Evolutionary conservation across 805 yeast species (phyloP).

Genomic region (Babjeviella inositovora): DNA sequence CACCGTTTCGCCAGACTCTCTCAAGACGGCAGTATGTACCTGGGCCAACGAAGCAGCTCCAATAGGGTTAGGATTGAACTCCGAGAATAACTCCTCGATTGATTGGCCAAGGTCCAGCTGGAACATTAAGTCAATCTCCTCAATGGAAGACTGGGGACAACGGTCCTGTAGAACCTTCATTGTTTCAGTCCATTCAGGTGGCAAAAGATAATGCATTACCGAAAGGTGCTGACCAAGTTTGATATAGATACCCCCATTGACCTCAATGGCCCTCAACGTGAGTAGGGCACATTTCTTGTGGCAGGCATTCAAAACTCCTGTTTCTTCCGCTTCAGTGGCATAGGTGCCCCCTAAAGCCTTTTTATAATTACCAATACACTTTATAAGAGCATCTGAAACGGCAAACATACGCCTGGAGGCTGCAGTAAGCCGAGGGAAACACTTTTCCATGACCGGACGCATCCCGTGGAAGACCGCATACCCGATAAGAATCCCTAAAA

Average conservation of each 20-base stretch:
- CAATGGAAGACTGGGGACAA: conserved; percentile 69
- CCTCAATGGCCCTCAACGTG: conserved; percentile 64
- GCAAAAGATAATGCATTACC: conserved; percentile 83
- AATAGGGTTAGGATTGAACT: conserved; percentile 59
- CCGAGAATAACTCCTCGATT: conserved; percentile 47
- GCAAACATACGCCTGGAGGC: too few species aligned
- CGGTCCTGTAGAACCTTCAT: conserved; percentile 87
- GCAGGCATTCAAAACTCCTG: conserved; percentile 43
- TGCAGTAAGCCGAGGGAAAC: too few species aligned
- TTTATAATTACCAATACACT: conserved; percentile 65
- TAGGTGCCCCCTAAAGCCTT: conserved; percentile 30
- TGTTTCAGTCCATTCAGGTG: conserved; percentile 88
- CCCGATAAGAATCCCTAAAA: too few species aligned
- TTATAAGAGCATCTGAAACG: too few species aligned
- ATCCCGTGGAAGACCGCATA: too few species aligned
- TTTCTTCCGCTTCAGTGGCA: conserved; percentile 22
- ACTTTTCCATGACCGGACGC: too few species aligned
- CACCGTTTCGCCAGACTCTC: conserved; percentile 46
- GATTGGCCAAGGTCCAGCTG: conserved; percentile 42
- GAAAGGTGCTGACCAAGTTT: conserved; percentile 90
- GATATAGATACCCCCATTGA: conserved; percentile 85
- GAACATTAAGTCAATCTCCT: conserved; percentile 57
- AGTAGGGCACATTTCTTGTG: conserved; percentile 67
- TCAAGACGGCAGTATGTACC: conserved; percentile 67
- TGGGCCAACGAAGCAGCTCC: conserved; percentile 97